Evolutionary conservation across 176 grass and related monocot species (phyloP), one percentile per base, ranked within the genome.

Genomic region (Chloris gayana): DNA sequence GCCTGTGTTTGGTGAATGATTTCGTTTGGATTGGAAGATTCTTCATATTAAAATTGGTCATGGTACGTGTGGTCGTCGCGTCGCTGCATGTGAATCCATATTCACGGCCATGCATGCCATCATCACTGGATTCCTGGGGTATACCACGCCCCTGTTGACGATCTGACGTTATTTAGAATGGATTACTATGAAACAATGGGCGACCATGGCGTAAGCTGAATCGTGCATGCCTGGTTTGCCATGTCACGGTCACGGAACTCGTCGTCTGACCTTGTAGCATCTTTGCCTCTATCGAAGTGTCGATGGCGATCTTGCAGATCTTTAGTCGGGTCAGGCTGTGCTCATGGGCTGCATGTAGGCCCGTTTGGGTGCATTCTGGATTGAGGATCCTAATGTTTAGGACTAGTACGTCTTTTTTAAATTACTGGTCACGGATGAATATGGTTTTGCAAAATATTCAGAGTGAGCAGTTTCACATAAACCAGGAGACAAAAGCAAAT

Each of bases 41-140:
- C 27, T 26, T 34, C 39, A 15, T 5, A 64, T 32, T 41, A n/a
- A 60, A 70, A n/a, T 54, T 24, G 14, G 29, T 2, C 0, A 21
- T 14, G 9, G 64, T 69, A 42, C 41, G 64, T 63, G 60, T 74
- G 50, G 62, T 5, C 30, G 67, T 12, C 14, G 81, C 39, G 69
- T 74, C 29, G 3, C 7, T 77, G 82, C 76, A 87, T 35, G 78
- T 72, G 66, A 56, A 70, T 35, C n/a, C 32, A 60, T 21, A 34
- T 80, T 84, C 81, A 88, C 25, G 76, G 54, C 87, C 76, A 80
- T 88, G 76, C 81, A 21, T 39, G 5, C 4, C 13, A 54, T 41
- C 72, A 41, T 83, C 70, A 62, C 75, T 63, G 38, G 69, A 70
- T 30, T 51, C 37, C 64, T 46, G 80, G 57, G 47, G 64, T 67